Base-by-base conservation (phyloP, 2,329 filamentous ascomycete genomes). In the Calonectria pauciramosa region DNA sequence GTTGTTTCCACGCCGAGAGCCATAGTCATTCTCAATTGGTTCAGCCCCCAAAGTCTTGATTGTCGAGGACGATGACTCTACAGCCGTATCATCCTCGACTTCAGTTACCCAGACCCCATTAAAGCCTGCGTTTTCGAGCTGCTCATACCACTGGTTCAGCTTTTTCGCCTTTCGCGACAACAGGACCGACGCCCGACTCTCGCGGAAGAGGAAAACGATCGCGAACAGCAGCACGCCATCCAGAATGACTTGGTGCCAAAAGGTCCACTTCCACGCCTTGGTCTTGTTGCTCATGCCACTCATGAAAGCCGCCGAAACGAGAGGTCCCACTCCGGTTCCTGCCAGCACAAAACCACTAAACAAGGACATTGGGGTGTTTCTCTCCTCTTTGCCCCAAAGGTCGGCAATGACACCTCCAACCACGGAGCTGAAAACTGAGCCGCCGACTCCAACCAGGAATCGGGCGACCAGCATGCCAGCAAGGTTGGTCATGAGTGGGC, bases 361-460 rank as follows among this genome's bases (percentile, higher is more conserved):
- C 0, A 98, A 83, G 0, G 95, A 93, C 96, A 98, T 98, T 0
- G 96, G 94, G 0, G 94, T 95, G 80, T 98, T 98, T 41, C 96
- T 89, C 56, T 94, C 93, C 73, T 94, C 87, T 13, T 94, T 92
- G 63, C 93, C 91, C 86, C 96, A 98, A 73, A 98, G 91, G 81
- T 98, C 96, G 66, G 94, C 94, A 51, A 98, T 93, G 5, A 98
- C 94, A 4, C 96, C 96, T n/a, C 96, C 96, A 0, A 98, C 94
- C 90, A 98, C 96, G 28, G 95, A 97, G 56, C 94, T 95, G 82
- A 97, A 98, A 0, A 89, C 92, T 64, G 93, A 95, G 8, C 91
- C 93, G 9, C 94, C 94, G n/a, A 92, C 91, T 1, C 96, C 96
- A 13, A 92, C 90, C 60, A 97, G 89, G 82, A 98, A 94, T 1